phyloP scores from a whole-genome alignment of 805 yeast genomes.

The Wickerhamomyces kurtzmanii region DNA sequence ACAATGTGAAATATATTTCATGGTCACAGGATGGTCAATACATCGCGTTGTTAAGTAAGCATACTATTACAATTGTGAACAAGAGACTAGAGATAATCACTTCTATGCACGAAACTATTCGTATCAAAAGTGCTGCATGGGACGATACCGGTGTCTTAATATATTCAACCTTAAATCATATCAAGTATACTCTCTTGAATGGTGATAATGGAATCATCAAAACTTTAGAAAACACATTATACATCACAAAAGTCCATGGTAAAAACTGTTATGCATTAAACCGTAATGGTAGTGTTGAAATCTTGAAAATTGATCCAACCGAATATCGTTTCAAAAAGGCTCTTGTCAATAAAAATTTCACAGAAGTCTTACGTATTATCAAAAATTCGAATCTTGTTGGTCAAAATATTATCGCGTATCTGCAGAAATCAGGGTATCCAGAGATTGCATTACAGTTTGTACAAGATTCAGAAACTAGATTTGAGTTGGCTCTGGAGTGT shows the following conservation, averaged over 20 bases:
- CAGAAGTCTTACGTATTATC: constrained; percentile 85
- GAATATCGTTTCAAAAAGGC: constrained; percentile 96
- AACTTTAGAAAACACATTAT: constrained; percentile 82
- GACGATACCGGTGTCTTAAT: constrained; percentile 87
- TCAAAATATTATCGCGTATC: constrained; percentile 90
- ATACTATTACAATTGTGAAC: constrained; percentile 81
- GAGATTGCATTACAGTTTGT: constrained; percentile 97
- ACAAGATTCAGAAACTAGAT: constrained; percentile 91
- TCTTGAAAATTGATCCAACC: constrained; percentile 80
- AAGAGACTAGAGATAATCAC: constrained; percentile 69
- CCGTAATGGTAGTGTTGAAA: constrained; percentile 79
- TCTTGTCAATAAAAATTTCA: constrained; percentile 78
- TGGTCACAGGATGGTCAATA: constrained; percentile 88
- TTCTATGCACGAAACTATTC: constrained; percentile 89
- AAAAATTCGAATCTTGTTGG: constrained; percentile 89
- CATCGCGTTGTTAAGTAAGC: constrained; percentile 84
- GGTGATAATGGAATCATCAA: constrained; percentile 95
- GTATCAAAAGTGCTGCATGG: constrained; percentile 97
- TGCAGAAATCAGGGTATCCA: constrained; percentile 93
- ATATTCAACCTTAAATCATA: constrained; percentile 91
- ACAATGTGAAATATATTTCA: constrained; percentile 76
- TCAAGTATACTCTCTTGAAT: constrained; percentile 84
- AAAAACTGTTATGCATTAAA: constrained; percentile 70
- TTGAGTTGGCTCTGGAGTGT: constrained; percentile 91
- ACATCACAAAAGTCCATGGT: constrained; percentile 65